Percentiles rank a stretch among this genome's conserved stretches.
phyloP scores from a whole-genome alignment of 2,329 filamentous ascomycete species.

The Clarireedia sp. region DNA sequence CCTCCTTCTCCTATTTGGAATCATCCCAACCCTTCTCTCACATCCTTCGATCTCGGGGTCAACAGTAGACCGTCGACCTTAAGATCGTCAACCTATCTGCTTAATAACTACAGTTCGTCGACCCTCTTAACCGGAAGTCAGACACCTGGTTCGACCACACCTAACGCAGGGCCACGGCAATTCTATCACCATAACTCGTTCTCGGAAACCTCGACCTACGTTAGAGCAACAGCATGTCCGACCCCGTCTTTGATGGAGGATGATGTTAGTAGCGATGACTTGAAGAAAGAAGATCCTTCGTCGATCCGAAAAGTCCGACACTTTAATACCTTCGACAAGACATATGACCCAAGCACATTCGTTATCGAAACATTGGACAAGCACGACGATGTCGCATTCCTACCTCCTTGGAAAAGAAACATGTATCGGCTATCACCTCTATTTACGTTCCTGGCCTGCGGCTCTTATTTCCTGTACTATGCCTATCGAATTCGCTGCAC shows the following conservation, averaged over 20 bases:
- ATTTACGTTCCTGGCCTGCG: slow-evolving; percentile 17
- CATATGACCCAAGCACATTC: slow-evolving; percentile 1
- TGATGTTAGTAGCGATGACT: background rate
- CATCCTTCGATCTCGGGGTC: background rate
- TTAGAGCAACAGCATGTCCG: slow-evolving; percentile 3
- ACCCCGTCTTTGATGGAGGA: slow-evolving; percentile 1
- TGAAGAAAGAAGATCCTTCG: background rate
- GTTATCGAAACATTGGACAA: slow-evolving; percentile 17
- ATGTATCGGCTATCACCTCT: slow-evolving; percentile 20
- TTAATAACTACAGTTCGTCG: slow-evolving; percentile 4
- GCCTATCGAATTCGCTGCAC: slow-evolving; percentile 44
- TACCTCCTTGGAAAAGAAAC: slow-evolving; percentile 15
- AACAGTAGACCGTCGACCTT: background rate
- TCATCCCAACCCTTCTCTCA: background rate
- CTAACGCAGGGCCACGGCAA: background rate
- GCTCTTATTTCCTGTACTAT: slow-evolving; percentile 37
- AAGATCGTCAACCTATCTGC: background rate
- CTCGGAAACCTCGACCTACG: slow-evolving; percentile 5
- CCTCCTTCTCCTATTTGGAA: background rate
- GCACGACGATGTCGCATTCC: slow-evolving; percentile 18
- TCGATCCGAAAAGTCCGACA: background rate
- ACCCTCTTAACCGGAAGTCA: background rate
- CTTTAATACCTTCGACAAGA: slow-evolving; percentile 2
- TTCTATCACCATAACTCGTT: slow-evolving; percentile 1
- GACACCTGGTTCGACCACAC: background rate